Percentiles rank a stretch among this genome's conserved stretches.
Conservation (phyloP, 2,329 filamentous ascomycete species). For the Drechmeria coniospora region DNA sequence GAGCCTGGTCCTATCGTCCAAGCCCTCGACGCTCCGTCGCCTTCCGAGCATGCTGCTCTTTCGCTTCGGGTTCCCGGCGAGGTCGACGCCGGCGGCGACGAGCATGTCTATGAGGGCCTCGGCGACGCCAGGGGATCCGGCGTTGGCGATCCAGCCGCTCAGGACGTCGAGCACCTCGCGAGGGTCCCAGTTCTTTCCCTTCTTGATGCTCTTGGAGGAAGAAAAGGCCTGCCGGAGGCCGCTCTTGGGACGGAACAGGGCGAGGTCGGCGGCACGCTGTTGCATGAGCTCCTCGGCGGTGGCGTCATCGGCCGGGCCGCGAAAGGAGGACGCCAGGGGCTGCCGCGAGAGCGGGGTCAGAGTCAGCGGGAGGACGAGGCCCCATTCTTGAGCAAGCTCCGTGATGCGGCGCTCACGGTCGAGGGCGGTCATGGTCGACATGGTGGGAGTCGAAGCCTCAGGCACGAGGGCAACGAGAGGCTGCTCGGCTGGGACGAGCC, state of each 20-base stretch:
- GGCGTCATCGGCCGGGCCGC: slow-evolving; percentile 32
- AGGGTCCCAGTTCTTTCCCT: slow-evolving; percentile 35
- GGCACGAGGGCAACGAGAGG: neutral
- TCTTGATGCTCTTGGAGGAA: slow-evolving; percentile 22
- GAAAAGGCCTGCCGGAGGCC: slow-evolving; percentile 23
- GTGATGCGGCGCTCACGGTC: slow-evolving; percentile 31
- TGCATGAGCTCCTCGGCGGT: slow-evolving; percentile 39
- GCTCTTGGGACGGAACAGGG: slow-evolving; percentile 22
- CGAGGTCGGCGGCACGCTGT: slow-evolving; percentile 21
- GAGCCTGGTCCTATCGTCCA: slow-evolving; percentile 32
- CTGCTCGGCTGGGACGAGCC: neutral
- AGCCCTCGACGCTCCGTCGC: slow-evolving; percentile 32
- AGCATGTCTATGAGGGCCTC: slow-evolving; percentile 38
- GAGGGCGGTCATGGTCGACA: slow-evolving; percentile 17
- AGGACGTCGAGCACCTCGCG: slow-evolving; percentile 37
- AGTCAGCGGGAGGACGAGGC: slow-evolving; percentile 24
- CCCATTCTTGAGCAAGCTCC: slow-evolving; percentile 34
- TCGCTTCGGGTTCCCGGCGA: slow-evolving; percentile 32
- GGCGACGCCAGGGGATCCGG: slow-evolving; percentile 37
- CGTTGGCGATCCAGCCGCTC: slow-evolving; percentile 30
- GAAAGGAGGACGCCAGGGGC: slow-evolving; percentile 24
- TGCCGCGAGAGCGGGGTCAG: slow-evolving; percentile 26
- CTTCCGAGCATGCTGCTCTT: slow-evolving; percentile 31
- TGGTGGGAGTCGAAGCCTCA: slow-evolving; percentile 5
- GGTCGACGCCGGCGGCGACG: slow-evolving; percentile 30